Evolutionary conservation across 2,329 filamentous ascomycete species (phyloP).

Genomic region (Fusarium nygamai): DNA sequence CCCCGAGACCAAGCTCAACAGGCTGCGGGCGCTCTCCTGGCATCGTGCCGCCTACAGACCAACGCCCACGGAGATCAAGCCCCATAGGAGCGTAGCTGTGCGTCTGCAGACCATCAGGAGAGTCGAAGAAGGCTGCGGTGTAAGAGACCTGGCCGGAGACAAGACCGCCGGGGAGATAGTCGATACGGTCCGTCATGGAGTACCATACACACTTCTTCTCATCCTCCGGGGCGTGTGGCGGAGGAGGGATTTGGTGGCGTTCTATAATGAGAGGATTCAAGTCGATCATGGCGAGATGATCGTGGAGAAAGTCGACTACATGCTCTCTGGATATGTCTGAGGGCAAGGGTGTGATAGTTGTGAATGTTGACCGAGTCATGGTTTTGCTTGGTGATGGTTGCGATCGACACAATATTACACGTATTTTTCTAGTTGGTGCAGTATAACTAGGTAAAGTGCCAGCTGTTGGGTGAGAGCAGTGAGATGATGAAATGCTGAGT

Average conservation of each 20-base stretch:
- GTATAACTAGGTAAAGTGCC: not conserved
- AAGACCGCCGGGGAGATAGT: conserved; percentile 75
- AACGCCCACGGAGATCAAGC: conserved; percentile 80
- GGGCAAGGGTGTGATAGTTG: conserved; percentile 82
- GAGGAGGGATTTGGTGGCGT: conserved; percentile 73
- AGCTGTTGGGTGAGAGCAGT: not conserved
- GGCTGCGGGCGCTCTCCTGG: conserved; percentile 75
- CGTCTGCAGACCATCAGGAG: conserved; percentile 78
- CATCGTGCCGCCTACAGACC: conserved; percentile 77
- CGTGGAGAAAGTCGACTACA: conserved; percentile 80
- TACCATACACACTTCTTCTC: conserved; percentile 83
- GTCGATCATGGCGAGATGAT: conserved; percentile 86
- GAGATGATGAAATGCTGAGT: conserved; percentile 7
- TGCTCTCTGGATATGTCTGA: conserved; percentile 71
- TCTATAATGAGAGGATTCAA: conserved; percentile 85
- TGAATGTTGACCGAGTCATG: conserved; percentile 69
- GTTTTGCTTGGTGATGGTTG: conserved; percentile 11
- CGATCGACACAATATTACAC: conserved; percentile 8
- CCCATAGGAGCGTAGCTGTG: conserved; percentile 86
- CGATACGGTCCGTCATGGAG: conserved; percentile 78
- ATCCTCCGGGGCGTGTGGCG: conserved; percentile 72
- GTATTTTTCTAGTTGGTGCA: not conserved
- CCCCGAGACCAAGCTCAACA: conserved; percentile 72
- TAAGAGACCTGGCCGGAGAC: conserved; percentile 77
- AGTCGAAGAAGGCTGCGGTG: conserved; percentile 82